Evolutionary conservation across 2,329 filamentous ascomycete species (phyloP).

Genomic region (Fusarium mexicanum): DNA sequence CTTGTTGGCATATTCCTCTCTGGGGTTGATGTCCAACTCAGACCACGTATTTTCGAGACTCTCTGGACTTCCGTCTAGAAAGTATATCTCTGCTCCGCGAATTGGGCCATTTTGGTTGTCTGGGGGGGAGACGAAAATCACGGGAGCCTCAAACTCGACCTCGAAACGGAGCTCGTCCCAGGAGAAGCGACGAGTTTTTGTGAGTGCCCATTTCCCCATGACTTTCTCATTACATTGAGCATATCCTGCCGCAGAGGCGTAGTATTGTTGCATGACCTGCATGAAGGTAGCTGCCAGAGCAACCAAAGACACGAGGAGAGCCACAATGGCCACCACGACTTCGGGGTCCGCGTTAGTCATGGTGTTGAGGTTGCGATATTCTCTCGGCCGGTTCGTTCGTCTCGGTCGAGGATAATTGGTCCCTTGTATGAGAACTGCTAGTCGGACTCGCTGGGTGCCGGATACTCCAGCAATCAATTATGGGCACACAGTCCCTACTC

Average conservation of each 20-base stretch:
- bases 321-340: conserved; percentile 54
- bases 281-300: conserved; percentile 57
- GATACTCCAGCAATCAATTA: not conserved
- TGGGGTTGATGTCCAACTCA: conserved; percentile 44
- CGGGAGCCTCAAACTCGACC: conserved; percentile 59
- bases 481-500: not conserved
- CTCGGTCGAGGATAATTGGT: not conserved
- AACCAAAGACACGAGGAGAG: conserved; percentile 58
- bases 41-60: conserved; percentile 51
- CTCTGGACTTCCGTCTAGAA: conserved; percentile 51
- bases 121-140: conserved; percentile 60
- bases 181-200: conserved; percentile 53
- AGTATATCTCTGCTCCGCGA: conserved; percentile 43
- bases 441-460: not conserved
- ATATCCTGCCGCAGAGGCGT: conserved; percentile 60
- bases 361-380: not conserved
- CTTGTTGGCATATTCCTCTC: conserved; percentile 40
- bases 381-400: conserved; percentile 3
- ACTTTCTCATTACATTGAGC: conserved; percentile 58
- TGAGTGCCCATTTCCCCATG: conserved; percentile 57
- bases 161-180: conserved; percentile 59
- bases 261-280: conserved; percentile 62
- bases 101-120: conserved; percentile 53
- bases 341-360: conserved; percentile 44
- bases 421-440: not conserved